Conservation (phyloP, 345 rosid species). For the Trapa incisa region DNA sequence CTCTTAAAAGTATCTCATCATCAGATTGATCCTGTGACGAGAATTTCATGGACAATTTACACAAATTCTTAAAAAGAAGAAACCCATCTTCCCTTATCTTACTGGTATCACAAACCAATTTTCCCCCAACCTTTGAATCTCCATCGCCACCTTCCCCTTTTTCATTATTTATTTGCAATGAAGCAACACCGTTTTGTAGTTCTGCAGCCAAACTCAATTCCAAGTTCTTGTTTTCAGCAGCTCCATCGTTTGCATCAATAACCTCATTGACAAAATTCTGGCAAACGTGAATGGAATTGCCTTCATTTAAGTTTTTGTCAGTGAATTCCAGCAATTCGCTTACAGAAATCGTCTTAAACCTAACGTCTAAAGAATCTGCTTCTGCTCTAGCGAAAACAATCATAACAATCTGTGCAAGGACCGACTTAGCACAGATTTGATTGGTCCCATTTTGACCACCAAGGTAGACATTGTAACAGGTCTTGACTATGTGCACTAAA, state of each 20-base stretch:
- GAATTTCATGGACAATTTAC: conserved; percentile 90
- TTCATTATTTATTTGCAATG: conserved; percentile 15
- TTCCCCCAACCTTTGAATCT: conserved; percentile 22
- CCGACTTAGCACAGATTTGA: conserved; percentile 92
- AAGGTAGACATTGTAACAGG: conserved; percentile 84
- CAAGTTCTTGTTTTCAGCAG: conserved; percentile 29
- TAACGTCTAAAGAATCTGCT: conserved; percentile 49
- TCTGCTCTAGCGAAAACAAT: conserved; percentile 64
- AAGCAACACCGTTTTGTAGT: conserved; percentile 32
- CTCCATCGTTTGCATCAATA: conserved; percentile 50
- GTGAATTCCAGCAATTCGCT: conserved; percentile 63
- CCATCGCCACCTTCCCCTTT: conserved; percentile 17
- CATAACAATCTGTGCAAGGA: conserved; percentile 72
- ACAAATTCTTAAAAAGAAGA: conserved; percentile 68
- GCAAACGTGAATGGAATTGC: conserved; percentile 60
- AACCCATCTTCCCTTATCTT: conserved; percentile 86
- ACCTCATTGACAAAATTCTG: conserved; percentile 72
- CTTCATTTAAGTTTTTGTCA: conserved; percentile 84
- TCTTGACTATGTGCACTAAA: conserved; percentile 56
- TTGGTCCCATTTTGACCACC: conserved; percentile 73
- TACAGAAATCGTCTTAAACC: conserved; percentile 45
- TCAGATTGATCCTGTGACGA: conserved; percentile 81
- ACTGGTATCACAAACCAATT: conserved; percentile 22
- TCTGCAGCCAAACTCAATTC: conserved; percentile 18
- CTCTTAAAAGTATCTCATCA: conserved; percentile 86